phyloP scores from a whole-genome alignment of 352 stramenopile species.

The Phytopythium mirpurense region DNA sequence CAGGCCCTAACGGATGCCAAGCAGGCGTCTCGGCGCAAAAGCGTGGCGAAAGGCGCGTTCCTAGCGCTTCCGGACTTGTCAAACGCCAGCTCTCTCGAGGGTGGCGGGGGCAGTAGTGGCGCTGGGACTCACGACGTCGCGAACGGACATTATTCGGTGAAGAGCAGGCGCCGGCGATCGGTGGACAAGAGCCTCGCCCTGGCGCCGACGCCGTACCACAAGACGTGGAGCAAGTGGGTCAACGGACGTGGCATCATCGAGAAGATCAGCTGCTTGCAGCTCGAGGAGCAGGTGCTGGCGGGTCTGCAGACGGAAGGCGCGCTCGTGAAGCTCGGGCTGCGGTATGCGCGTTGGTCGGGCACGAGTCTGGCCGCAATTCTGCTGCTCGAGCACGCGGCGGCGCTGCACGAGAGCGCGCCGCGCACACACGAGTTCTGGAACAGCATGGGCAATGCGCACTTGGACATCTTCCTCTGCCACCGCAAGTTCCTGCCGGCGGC shows the following conservation, averaged over 20 bases:
- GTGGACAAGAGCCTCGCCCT: background rate
- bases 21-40: background rate
- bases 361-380: constrained; percentile 51
- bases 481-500: constrained; percentile 56
- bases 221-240: constrained; percentile 55
- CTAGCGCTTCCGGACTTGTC: background rate
- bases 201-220: constrained; percentile 32
- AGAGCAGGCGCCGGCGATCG: background rate
- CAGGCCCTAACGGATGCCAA: background rate
- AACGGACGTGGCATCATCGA: constrained; percentile 44
- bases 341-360: constrained; percentile 44
- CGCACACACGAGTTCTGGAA: constrained; percentile 65
- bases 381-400: constrained; percentile 47
- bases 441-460: constrained; percentile 50
- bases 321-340: constrained; percentile 51
- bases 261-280: constrained; percentile 59
- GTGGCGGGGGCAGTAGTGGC: no score
- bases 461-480: constrained; percentile 56
- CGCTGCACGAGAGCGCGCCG: constrained; percentile 33
- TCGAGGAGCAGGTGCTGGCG: constrained; percentile 55
- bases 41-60: background rate
- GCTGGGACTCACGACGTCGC: background rate
- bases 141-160: background rate
- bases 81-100: background rate
- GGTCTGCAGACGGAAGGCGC: constrained; percentile 32